Base-by-base conservation (phyloP, 176 grass and related monocot species). In the Oryza rufipogon region DNA sequence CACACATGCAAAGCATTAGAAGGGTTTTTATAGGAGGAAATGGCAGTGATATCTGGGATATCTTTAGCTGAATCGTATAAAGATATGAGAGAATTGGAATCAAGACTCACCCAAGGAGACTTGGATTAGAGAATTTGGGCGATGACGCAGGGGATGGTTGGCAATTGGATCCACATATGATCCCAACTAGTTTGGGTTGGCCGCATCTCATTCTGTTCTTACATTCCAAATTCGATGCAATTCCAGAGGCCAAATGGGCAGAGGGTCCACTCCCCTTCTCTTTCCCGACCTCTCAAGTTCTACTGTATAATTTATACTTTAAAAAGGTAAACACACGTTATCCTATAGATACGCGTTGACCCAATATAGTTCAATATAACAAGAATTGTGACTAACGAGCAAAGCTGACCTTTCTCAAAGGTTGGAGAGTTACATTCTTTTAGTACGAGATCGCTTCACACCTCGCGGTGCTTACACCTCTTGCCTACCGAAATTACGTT, bases 121-220 rank as follows among this genome's bases (percentile, higher is more conserved):
- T 25, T 64, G 71, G 16, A 17, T 32, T 25, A 45, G 10, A 48
- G 52, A 56, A 56, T 13, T 26, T 47, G 67, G 76, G 56, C 2
- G 84, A 51, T 54, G 76, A 74, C 56, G 56, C 84, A 12, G 26
- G 12, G 56, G 22, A 36, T 9, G 48, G 48, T 22, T 52, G 2
- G 71, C 54, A 65, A 74, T 61, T 85, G 82, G 82, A 76, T 85
- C 82, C 87, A 76, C 77, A 30, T 81, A 11, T 47, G 84, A 83
- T 90, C 61, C 79, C 80, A 86, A 60, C 46, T 56, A 30, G 41
- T 38, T 72, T 74, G 36, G 70, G 51, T 68, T n/a, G 52, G 32
- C 30, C 20, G 42, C 80, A 81, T 83, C 65, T 4, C 61, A 79
- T 83, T 73, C 77, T 45, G 19, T 68, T 58, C 11, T 65, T 22